Conservation (phyloP, 108 stramenopile genomes). For the Cyclostephanos invisitatus region DNA sequence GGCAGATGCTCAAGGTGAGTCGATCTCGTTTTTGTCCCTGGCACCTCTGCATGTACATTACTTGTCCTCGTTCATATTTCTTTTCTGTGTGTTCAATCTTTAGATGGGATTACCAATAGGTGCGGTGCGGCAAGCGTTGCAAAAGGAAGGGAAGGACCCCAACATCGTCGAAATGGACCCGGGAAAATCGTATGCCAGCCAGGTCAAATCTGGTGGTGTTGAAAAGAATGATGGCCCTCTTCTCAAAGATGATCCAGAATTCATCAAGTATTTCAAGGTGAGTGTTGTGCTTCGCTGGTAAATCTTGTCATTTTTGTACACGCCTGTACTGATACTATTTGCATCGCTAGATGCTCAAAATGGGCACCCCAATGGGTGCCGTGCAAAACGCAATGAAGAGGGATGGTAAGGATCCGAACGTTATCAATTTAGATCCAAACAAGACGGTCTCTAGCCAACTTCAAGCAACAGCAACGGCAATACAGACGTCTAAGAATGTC, state of each 20-base stretch:
- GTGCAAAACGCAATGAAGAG: constrained; percentile 45
- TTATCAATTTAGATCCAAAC: constrained; percentile 45
- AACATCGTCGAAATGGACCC: constrained; percentile 51
- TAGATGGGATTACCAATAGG: constrained; percentile 52
- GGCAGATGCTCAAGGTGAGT: constrained; percentile 42
- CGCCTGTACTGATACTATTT: background rate
- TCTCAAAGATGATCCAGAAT: constrained; percentile 55
- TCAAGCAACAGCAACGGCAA: constrained; percentile 11
- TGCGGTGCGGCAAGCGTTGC: constrained; percentile 52
- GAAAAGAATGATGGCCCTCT: constrained; percentile 26
- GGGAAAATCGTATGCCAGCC: constrained; percentile 14
- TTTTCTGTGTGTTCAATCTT: background rate
- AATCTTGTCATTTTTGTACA: background rate
- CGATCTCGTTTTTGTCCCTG: background rate
- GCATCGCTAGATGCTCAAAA: constrained; percentile 33
- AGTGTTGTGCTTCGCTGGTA: background rate
- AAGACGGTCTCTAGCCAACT: constrained; percentile 36
- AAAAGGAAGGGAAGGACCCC: constrained; percentile 52
- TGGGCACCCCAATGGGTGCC: constrained; percentile 55
- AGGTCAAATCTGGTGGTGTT: background rate
- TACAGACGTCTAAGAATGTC: constrained; percentile 11
- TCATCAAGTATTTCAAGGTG: constrained; percentile 54
- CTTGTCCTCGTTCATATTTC: background rate
- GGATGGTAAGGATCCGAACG: constrained; percentile 50
- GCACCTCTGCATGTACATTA: background rate